Evolutionary conservation across 176 grass and related monocot species (phyloP).

Genomic region (Leersia perrieri): DNA sequence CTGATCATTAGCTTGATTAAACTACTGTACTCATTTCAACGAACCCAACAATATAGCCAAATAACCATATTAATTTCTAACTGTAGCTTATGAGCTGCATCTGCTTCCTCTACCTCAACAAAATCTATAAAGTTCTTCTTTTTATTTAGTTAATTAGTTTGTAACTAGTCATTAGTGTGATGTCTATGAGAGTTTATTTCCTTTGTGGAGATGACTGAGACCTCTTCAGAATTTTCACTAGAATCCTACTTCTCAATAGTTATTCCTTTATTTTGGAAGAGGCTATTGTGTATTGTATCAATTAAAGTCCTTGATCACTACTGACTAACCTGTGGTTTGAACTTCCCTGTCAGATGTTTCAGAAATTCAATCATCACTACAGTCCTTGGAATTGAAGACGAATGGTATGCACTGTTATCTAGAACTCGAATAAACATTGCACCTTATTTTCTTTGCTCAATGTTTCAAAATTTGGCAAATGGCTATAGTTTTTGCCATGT

Average conservation of each 20-base stretch:
- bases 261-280: not conserved
- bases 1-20: not conserved
- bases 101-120: not conserved
- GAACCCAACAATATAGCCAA: not conserved
- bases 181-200: not conserved
- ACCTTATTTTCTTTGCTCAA: not conserved
- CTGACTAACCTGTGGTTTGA: slow-evolving; percentile 17
- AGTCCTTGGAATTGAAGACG: slow-evolving; percentile 67
- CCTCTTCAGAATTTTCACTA: not conserved
- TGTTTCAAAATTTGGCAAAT: slow-evolving; percentile 21
- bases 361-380: slow-evolving; percentile 61
- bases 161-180: not conserved
- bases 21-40: not conserved
- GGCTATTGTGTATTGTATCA: not conserved
- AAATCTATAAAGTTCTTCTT: not conserved
- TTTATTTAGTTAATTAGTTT: not conserved
- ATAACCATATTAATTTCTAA: not conserved
- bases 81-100: not conserved
- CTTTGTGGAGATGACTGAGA: not conserved
- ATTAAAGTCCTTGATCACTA: not conserved
- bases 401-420: slow-evolving; percentile 46
- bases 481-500: not conserved
- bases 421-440: not conserved
- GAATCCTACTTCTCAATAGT: not conserved
- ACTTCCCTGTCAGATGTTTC: slow-evolving; percentile 57